phyloP scores from a whole-genome alignment of 139 green algal species.

The Chlorella vulgaris region DNA sequence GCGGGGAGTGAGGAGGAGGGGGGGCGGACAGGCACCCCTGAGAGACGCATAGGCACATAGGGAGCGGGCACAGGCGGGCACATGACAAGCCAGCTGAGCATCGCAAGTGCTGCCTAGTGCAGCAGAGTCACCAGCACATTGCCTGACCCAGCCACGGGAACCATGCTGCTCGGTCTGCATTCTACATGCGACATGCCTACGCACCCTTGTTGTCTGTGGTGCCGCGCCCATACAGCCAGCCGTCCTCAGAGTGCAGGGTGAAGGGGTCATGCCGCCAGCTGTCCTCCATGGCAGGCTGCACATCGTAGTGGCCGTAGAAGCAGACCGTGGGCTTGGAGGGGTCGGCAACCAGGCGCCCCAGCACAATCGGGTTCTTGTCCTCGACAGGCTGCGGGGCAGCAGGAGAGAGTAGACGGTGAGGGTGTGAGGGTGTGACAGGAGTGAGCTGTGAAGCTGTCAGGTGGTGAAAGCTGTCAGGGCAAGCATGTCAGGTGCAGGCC shows the following conservation, averaged over 20 bases:
- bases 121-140: no score
- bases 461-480: no score
- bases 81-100: no score
- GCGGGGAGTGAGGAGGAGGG: no score
- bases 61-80: no score
- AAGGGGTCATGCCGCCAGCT: slow-evolving; percentile 91
- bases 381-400: slow-evolving; percentile 34
- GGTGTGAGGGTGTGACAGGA: not conserved
- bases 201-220: slow-evolving; percentile 91
- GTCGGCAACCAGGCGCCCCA: slow-evolving; percentile 80
- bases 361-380: slow-evolving; percentile 88
- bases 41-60: no score
- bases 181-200: not conserved
- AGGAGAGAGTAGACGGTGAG: not conserved
- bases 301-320: slow-evolving; percentile 73
- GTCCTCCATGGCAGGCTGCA: slow-evolving; percentile 84
- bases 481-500: no score
- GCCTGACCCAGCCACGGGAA: not conserved
- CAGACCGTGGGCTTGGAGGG: slow-evolving; percentile 76
- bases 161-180: not conserved
- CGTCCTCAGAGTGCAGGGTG: slow-evolving; percentile 80
- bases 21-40: no score
- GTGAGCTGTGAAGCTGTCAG: not conserved
- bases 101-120: no score
- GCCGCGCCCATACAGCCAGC: slow-evolving; percentile 91